Percentiles rank a stretch among this genome's conserved stretches.
Evolutionary conservation across 192 early-diverging fungal genomes (phyloP).

Genomic region (Neocallimastix lanati): DNA sequence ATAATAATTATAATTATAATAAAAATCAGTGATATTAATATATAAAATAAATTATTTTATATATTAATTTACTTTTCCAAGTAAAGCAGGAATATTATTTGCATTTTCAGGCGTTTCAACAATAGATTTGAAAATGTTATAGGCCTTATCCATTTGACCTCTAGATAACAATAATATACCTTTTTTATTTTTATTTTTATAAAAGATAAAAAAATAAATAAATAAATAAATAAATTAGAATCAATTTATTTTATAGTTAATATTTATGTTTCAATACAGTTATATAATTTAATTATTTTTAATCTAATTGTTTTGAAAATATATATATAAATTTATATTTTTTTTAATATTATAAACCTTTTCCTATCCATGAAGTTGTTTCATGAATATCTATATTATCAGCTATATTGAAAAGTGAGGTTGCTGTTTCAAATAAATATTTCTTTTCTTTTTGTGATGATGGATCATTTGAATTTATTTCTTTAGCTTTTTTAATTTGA

Average conservation of each 20-base stretch:
- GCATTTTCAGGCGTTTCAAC: conserved; percentile 10
- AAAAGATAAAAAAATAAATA: too few relatives aligned
- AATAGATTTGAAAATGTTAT: conserved; percentile 24
- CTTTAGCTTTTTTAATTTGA: conserved; percentile 48
- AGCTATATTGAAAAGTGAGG: conserved; percentile 55
- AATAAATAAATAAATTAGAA: too few relatives aligned
- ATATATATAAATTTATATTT: background rate
- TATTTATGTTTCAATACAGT: too few relatives aligned
- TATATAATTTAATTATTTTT: too few relatives aligned
- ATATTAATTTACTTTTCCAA: conserved; percentile 47
- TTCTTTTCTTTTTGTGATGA: conserved; percentile 16
- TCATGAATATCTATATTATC: conserved; percentile 51
- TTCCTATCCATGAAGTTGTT: conserved; percentile 49
- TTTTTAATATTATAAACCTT: conserved; percentile 18
- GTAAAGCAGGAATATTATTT: conserved; percentile 23
- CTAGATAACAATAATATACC: conserved; percentile 33
- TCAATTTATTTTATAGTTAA: too few relatives aligned
- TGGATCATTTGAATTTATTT: background rate
- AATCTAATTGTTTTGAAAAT: too few relatives aligned
- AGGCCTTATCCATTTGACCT: conserved; percentile 32
- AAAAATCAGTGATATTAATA: too few relatives aligned
- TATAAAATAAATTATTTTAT: too few relatives aligned
- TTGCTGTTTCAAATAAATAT: conserved; percentile 43
- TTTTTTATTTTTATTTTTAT: conserved; percentile 4
- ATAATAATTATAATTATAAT: background rate